A percentile compares a stretch with the other conserved stretches of the same genome.
Conservation (phyloP, 768 basidiomycete genomes). For the Podaxis pistillaris region DNA sequence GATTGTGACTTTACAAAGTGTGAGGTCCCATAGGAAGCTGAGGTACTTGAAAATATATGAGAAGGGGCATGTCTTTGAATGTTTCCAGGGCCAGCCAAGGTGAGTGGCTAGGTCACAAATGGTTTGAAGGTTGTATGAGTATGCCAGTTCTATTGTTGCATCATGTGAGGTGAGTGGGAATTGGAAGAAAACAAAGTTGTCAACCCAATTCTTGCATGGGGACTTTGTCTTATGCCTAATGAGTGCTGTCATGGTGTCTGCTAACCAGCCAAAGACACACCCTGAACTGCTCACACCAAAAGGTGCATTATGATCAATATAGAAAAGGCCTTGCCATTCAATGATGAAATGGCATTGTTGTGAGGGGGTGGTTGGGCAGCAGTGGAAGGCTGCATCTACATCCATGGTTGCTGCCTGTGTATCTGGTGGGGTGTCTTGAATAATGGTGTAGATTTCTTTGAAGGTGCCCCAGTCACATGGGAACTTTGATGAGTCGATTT, state of each 20-base stretch:
- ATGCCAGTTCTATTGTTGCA: background rate
- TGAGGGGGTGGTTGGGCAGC: conserved; percentile 29
- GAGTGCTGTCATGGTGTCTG: conserved; percentile 30
- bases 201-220: conserved; percentile 26
- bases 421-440: conserved; percentile 27
- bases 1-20: conserved; percentile 26
- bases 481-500: conserved; percentile 29
- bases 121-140: background rate
- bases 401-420: conserved; percentile 36
- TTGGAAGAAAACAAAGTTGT: conserved; percentile 27
- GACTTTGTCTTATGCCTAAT: background rate
- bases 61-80: conserved; percentile 27
- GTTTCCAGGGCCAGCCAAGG: conserved; percentile 36
- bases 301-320: conserved; percentile 26
- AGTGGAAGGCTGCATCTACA: conserved; percentile 34
- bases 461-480: conserved; percentile 25
- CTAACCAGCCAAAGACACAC: conserved; percentile 30
- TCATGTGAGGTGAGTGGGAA: conserved; percentile 1
- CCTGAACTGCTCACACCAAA: conserved; percentile 29
- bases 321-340: conserved; percentile 20
- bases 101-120: conserved; percentile 19
- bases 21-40: conserved; percentile 36
- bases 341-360: conserved; percentile 25
- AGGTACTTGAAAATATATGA: conserved; percentile 29
- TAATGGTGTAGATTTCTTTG: conserved; percentile 7